Evolutionary conservation across 1,284 basidiomycete genomes (phyloP).

Genomic region (Marasmius tenuissimus): DNA sequence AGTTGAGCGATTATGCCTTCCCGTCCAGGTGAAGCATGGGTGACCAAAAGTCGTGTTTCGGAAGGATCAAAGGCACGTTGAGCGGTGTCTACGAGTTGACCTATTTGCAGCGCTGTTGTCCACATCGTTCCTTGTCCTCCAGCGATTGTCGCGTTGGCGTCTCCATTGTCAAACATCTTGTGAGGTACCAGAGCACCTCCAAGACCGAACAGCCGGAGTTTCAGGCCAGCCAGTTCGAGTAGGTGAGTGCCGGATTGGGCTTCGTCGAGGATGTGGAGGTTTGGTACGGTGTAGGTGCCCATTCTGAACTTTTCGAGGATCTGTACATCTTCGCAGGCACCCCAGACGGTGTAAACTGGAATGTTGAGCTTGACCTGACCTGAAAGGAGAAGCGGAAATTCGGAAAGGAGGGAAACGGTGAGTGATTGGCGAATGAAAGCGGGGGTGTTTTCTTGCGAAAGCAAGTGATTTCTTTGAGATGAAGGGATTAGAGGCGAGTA

Average conservation of each 20-base stretch:
- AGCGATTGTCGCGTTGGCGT: conserved; percentile 93
- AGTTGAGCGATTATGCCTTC: conserved; percentile 94
- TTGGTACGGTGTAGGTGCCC: conserved; percentile 80
- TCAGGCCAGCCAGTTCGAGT: conserved; percentile 91
- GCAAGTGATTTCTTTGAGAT: conserved; percentile 79
- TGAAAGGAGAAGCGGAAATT: conserved; percentile 89
- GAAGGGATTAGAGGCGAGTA: conserved; percentile 95
- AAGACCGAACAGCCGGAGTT: conserved; percentile 90
- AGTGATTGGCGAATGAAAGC: conserved; percentile 64
- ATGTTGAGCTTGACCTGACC: conserved; percentile 88
- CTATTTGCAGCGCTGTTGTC: conserved; percentile 97
- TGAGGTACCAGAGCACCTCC: conserved; percentile 95
- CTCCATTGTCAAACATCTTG: conserved; percentile 97
- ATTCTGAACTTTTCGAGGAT: conserved; percentile 92
- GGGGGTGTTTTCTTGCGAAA: conserved; percentile 65
- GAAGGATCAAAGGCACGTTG: conserved; percentile 91
- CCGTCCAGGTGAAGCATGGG: conserved; percentile 90
- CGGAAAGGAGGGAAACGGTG: conserved; percentile 79
- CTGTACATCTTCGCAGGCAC: conserved; percentile 94
- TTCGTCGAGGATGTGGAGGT: conserved; percentile 92
- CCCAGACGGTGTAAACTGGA: conserved; percentile 97
- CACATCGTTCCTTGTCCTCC: conserved; percentile 99
- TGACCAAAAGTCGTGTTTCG: conserved; percentile 92
- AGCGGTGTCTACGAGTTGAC: conserved; percentile 96
- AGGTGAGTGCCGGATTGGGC: conserved; percentile 77